Percentiles rank a stretch among this genome's conserved stretches.
These are phyloP conservation scores for Oryza glaberrima DNA, from an alignment of 176 grass and related monocot species.

Conservation along the genomic window DNA sequence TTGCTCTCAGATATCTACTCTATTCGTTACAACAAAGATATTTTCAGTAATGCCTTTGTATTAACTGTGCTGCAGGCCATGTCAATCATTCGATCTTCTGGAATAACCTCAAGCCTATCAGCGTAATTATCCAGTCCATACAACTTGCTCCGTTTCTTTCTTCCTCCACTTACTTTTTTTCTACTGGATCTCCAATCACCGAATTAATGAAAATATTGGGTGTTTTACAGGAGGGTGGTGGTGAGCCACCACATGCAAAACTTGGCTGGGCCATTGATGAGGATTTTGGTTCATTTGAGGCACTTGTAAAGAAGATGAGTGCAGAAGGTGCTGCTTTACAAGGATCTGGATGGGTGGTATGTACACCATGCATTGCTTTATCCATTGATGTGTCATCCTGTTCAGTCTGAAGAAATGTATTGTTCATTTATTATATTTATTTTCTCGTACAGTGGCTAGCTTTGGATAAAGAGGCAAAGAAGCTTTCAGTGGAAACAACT, in stretches of 20 bases:
- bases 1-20: neutral
- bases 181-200: neutral
- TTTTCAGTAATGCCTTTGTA: conserved; percentile 11
- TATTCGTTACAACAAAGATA: neutral
- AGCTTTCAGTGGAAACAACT: conserved; percentile 91
- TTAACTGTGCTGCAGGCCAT: conserved; percentile 70
- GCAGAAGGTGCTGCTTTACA: conserved; percentile 93
- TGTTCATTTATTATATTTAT: conserved; percentile 25
- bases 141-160: neutral
- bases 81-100: conserved; percentile 99
- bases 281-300: conserved; percentile 85
- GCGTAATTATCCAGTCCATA: conserved; percentile 44
- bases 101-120: conserved; percentile 93
- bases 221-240: conserved; percentile 86
- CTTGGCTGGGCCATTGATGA: conserved; percentile 97
- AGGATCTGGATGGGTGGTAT: conserved; percentile 99
- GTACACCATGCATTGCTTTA: conserved; percentile 39
- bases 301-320: conserved; percentile 92
- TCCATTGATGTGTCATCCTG: neutral
- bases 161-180: neutral
- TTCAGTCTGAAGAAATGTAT: conserved; percentile 17
- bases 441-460: conserved; percentile 73
- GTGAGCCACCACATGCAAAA: conserved; percentile 72
- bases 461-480: conserved; percentile 91
- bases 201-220: neutral